Percentiles rank a stretch among this genome's conserved stretches.
Conservation (phyloP, 2,329 filamentous ascomycete species). For the Talaromyces sp. region DNA sequence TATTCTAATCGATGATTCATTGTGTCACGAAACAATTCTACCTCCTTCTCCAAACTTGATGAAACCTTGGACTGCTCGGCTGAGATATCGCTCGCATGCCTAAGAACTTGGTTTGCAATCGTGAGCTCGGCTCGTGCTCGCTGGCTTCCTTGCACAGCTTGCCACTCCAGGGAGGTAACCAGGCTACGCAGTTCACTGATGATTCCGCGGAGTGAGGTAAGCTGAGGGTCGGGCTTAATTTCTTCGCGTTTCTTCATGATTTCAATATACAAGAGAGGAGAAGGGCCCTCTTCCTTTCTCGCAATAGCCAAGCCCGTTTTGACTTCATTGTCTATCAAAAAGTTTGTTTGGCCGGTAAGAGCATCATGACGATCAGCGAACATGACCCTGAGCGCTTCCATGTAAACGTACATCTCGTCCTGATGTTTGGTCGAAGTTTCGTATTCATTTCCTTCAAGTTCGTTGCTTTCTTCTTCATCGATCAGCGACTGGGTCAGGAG, state of each 20-base stretch:
- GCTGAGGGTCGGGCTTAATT: conserved; percentile 40
- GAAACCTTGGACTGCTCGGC: conserved; percentile 48
- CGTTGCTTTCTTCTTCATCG: conserved; percentile 70
- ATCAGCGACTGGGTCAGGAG: conserved; percentile 70
- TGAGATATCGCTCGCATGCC: conserved; percentile 49
- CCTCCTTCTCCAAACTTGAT: conserved; percentile 53
- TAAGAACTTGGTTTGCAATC: conserved; percentile 60
- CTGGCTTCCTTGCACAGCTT: conserved; percentile 47
- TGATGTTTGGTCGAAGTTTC: conserved; percentile 80
- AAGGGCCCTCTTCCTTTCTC: conserved; percentile 59
- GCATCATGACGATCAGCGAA: conserved; percentile 73
- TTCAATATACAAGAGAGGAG: conserved; percentile 56
- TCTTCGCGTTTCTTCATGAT: conserved; percentile 42
- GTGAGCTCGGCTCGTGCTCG: conserved; percentile 58
- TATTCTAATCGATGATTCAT: conserved; percentile 87
- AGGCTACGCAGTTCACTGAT: conserved; percentile 65
- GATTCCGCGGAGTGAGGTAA: conserved; percentile 64
- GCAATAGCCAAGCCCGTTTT: conserved; percentile 57
- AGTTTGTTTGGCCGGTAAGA: conserved; percentile 71
- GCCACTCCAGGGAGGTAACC: conserved; percentile 53
- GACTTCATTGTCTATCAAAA: conserved; percentile 68
- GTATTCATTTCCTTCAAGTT: conserved; percentile 84
- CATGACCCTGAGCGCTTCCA: conserved; percentile 67
- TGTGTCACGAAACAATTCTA: conserved; percentile 66
- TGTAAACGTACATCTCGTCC: conserved; percentile 82